A percentile compares a stretch with the other conserved stretches of the same genome.
These are phyloP conservation scores for Penicillium sp. DNA, from an alignment of 2,329 filamentous ascomycete genomes.

Conservation along the genomic window DNA sequence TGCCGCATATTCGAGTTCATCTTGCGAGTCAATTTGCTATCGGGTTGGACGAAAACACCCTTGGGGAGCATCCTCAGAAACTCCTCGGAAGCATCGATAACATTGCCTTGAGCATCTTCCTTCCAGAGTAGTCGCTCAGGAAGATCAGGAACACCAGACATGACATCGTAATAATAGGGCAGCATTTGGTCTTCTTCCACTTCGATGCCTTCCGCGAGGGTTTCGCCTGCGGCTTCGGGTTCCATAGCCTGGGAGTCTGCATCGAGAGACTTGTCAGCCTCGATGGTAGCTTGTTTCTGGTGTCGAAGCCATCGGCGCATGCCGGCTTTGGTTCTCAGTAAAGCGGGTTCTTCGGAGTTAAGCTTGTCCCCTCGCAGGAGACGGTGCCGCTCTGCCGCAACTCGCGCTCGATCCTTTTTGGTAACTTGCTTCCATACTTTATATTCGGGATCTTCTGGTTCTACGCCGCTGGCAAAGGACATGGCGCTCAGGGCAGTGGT, in stretches of 20 bases:
- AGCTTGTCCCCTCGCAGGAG: constrained; percentile 83
- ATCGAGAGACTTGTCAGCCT: constrained; percentile 49
- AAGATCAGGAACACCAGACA: constrained; percentile 83
- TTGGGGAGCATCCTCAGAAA: constrained; percentile 74
- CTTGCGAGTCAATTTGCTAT: constrained; percentile 70
- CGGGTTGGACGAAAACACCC: constrained; percentile 72
- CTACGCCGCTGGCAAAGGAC: constrained; percentile 72
- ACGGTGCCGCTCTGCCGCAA: constrained; percentile 80
- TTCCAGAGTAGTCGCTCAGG: constrained; percentile 77
- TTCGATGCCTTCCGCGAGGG: constrained; percentile 91
- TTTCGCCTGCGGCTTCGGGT: constrained; percentile 62
- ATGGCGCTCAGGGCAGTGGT: constrained; percentile 67
- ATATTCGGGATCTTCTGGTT: constrained; percentile 85
- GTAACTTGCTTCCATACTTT: constrained; percentile 99
- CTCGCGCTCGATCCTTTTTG: constrained; percentile 86
- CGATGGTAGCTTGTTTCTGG: constrained; percentile 65
- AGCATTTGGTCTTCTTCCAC: constrained; percentile 79
- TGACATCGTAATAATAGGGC: constrained; percentile 90
- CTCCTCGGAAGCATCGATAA: constrained; percentile 84
- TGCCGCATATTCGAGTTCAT: constrained; percentile 90
- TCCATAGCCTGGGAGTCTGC: constrained; percentile 49
- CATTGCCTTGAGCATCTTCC: constrained; percentile 83
- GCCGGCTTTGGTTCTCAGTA: constrained; percentile 78
- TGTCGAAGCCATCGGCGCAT: constrained; percentile 87
- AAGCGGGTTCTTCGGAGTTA: constrained; percentile 81